Evolutionary conservation across 1,284 basidiomycete genomes (phyloP), one percentile per base, ranked within the genome.

Genomic region (Trametes versicolor): DNA sequence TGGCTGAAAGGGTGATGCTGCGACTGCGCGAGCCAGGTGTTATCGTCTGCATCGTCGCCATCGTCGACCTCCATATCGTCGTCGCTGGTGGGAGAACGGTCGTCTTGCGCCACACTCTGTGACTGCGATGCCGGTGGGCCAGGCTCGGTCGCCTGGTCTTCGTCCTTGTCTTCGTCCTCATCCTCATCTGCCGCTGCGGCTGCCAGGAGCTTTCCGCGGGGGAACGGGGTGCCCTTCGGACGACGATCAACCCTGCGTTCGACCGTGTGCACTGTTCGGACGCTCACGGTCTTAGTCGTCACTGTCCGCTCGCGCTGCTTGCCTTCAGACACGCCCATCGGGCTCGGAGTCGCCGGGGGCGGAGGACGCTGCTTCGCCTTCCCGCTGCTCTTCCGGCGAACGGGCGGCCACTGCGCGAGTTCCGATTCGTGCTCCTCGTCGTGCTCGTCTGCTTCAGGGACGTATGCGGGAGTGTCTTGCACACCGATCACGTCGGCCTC

Each of bases 1-100:
- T 72, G 71, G 48, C 71, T 72, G 64, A 72, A 71, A 1, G 70
- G 66, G 54, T 72, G 71, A 27, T 67, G 70, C 50, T 68, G 59
- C 10, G 59, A 58, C 19, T 32, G 57, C 21, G 48, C 50, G n/a
- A 21, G 53, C 52, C 61, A 49, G 12, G 23, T 19, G 23, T 41
- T 7, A 6, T 17, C 12, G 2, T 56, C 59, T 1, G 39, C n/a
- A 37, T 21, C 59, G 25, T 55, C 49, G 34, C 58, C 52, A n/a
- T 32, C 51, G 34, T 58, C 60, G 19, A 23, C 34, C 19, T 37
- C 41, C 19, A 7, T 48, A 15, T 51, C 54, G 13, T 27, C 25
- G 6, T 17, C 25, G 25, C 25, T n/a, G 19, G 43, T 5, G 19
- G 10, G 5, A 25, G 48, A 17, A 29, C 10, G 13, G 4, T 2